These are phyloP conservation scores for Chlamydomonas asymmetrica DNA, from an alignment of 139 green algal species.

Conservation along the genomic window DNA sequence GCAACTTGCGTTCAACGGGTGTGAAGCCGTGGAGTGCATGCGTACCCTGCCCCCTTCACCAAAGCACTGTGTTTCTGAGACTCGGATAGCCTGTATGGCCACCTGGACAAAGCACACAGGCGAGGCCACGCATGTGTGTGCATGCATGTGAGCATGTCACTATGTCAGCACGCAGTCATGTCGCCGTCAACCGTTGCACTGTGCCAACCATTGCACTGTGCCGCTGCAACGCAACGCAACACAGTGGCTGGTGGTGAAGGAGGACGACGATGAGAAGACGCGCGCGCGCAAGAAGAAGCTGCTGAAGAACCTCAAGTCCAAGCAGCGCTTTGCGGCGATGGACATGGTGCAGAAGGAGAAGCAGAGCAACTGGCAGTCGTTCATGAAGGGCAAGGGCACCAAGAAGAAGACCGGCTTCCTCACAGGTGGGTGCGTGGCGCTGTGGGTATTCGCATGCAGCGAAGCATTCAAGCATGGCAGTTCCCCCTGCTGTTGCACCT, in stretches of 20 bases:
- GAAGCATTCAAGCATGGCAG: background rate
- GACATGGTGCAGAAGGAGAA: constrained; percentile 66
- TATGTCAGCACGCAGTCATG: too few species aligned
- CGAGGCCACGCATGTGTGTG: too few species aligned
- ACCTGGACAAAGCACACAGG: too few species aligned
- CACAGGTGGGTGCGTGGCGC: constrained; percentile 26
- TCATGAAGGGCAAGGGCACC: constrained; percentile 69
- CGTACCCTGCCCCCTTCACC: too few species aligned
- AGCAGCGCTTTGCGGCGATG: constrained; percentile 79
- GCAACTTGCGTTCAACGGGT: too few species aligned
- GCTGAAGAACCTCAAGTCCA: constrained; percentile 83
- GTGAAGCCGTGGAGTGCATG: too few species aligned
- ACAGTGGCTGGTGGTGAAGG: constrained; percentile 82
- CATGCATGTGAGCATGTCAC: too few species aligned
- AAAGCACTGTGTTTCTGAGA: too few species aligned
- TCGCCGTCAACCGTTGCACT: too few species aligned
- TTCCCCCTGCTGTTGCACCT: background rate
- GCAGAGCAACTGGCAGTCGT: constrained; percentile 68
- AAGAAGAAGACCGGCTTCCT: constrained; percentile 74
- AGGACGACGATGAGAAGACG: constrained; percentile 79
- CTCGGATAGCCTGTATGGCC: too few species aligned
- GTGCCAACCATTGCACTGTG: too few species aligned
- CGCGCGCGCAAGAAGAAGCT: constrained; percentile 80
- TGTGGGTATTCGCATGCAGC: background rate
- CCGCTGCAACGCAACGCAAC: too few species aligned